Evolutionary conservation across 352 stramenopile species (phyloP).

Genomic region (Pythium brachiatum): DNA sequence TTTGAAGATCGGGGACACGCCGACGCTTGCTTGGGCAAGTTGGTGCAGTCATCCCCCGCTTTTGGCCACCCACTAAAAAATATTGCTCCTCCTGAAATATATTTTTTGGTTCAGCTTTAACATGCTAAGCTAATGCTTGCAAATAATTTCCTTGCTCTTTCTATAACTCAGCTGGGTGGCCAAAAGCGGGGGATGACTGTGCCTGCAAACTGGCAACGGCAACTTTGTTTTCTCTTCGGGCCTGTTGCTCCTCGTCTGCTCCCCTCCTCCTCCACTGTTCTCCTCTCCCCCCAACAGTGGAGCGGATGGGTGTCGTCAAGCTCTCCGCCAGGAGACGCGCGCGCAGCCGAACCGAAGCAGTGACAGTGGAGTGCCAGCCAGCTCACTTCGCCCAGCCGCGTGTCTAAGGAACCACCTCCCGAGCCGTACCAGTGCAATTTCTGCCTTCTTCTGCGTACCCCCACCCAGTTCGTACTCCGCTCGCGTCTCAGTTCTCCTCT

Average conservation of each 20-base stretch:
- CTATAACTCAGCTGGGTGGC: too few relatives aligned
- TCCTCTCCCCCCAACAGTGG: neutral
- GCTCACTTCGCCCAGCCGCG: neutral
- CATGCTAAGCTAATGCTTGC: too few relatives aligned
- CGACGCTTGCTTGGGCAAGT: neutral
- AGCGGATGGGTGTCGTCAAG: conserved; percentile 21
- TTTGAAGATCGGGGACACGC: conserved; percentile 14
- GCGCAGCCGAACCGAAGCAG: neutral
- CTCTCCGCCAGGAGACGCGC: conserved; percentile 1
- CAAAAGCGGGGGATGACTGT: too few relatives aligned
- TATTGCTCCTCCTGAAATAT: too few relatives aligned
- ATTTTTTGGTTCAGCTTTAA: too few relatives aligned
- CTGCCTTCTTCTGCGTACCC: neutral
- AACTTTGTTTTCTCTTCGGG: conserved; percentile 12
- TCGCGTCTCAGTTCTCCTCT: neutral
- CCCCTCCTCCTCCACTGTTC: conserved; percentile 8
- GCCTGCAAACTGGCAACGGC: neutral
- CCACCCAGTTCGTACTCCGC: neutral
- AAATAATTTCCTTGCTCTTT: too few relatives aligned
- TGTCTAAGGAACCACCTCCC: neutral
- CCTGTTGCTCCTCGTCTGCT: conserved; percentile 2
- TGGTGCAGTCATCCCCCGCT: neutral
- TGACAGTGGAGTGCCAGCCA: neutral
- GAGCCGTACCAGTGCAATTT: neutral
- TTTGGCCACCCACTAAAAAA: too few relatives aligned